Conservation (phyloP, 495 filamentous ascomycete genomes). For the Xylaria palmicola region DNA sequence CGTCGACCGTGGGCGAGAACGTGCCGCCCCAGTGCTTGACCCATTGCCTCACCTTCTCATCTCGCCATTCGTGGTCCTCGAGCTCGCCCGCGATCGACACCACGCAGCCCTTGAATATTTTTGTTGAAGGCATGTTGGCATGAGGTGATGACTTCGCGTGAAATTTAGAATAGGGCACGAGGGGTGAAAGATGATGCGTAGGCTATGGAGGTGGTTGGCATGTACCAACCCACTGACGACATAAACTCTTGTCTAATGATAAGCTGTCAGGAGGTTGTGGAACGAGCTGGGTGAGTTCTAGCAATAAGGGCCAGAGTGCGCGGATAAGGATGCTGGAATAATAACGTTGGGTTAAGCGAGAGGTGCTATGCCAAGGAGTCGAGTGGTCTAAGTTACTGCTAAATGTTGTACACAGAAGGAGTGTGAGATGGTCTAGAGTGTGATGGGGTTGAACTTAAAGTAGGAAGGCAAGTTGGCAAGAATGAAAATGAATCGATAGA, state of each 20-base stretch:
- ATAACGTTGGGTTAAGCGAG: neutral
- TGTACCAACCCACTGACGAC: neutral
- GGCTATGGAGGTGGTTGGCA: neutral
- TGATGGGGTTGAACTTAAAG: neutral
- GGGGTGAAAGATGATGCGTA: neutral
- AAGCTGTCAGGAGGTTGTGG: neutral
- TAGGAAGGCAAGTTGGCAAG: neutral
- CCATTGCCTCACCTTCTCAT: constrained; percentile 34
- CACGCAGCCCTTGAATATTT: constrained; percentile 28
- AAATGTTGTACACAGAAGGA: neutral
- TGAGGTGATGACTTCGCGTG: neutral
- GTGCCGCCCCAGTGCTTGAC: constrained; percentile 25
- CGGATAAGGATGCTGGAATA: neutral
- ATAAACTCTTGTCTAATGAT: neutral
- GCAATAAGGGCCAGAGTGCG: neutral
- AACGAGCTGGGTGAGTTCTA: neutral
- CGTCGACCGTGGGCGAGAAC: constrained; percentile 22
- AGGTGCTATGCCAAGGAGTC: neutral
- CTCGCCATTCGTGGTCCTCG: constrained; percentile 26
- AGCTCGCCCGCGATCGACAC: constrained; percentile 34
- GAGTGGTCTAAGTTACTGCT: neutral
- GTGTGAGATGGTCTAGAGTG: neutral
- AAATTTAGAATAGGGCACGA: neutral
- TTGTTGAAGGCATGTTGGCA: constrained; percentile 6
- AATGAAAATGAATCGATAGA: too few species aligned